Evolutionary conservation across 108 stramenopile genomes (phyloP), one percentile per base, ranked within the genome.

Genomic region (Skeletonema grethae): DNA sequence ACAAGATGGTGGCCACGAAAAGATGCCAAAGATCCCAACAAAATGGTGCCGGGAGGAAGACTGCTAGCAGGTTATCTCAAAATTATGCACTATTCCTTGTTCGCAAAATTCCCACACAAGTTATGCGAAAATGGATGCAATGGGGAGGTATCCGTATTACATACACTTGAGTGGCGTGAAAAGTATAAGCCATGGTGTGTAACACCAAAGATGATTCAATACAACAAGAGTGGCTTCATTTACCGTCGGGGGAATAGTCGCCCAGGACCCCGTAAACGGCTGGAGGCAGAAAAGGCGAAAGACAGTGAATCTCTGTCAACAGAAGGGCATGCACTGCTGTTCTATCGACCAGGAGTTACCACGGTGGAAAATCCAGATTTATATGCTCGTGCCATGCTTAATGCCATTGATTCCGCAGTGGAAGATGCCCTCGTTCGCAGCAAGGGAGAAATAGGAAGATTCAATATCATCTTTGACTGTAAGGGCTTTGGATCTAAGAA

Each of bases 101-200:
- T 61, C 10, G 64, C 70, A 3, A 78, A 84, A 13, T 93, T 86
- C 72, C 92, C 92, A 4, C 87, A 89, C 67, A 79, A 76, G 48
- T 45, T 85, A 16, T 89, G 87, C 46, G 50, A 72, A 25, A 66
- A 73, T 10, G 86, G 88, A 18, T 93, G 89, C 70, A 61, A 77
- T 39, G 77, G 88, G 10, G 84, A 88, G 15, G 73, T 84, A 13
- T 77, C 88, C 4, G 11, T 93, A 12, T 39, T 65, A 12, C 89
- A 93, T 67, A 87, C 89, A 24, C 57, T 93, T 50, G 82, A 87
- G 61, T 93, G 80, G 73, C 64, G 92, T 39, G 89, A 90, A 73
- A 84, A 80, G 31, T 93, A 87, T 70, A 76, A 76, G 57, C 92
- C 89, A 10, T 93, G 87, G 88, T 65, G 76, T 50, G 70, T 86